These are phyloP conservation scores for Fraxinus greggii DNA, from an alignment of 305 asterid species.

Conservation along the genomic window DNA sequence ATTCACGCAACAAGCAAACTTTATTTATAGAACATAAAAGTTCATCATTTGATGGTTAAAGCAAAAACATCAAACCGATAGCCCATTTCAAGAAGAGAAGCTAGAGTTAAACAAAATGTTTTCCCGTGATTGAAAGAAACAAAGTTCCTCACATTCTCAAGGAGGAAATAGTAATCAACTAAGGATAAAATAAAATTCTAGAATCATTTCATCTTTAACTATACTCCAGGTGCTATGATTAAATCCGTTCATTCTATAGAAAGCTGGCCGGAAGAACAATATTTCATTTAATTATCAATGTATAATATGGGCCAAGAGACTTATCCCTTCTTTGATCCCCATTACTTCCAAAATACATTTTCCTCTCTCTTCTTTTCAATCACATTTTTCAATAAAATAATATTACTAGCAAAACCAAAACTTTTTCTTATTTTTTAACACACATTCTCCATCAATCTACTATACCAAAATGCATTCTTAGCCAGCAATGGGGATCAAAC, in stretches of 20 bases:
- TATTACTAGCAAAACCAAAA: not conserved
- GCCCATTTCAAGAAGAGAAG: constrained; percentile 77
- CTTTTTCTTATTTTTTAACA: no score
- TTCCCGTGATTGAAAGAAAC: constrained; percentile 68
- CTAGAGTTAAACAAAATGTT: constrained; percentile 57
- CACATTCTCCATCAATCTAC: not conserved
- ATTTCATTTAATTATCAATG: not conserved
- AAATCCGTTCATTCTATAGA: constrained; percentile 71
- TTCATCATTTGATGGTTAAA: not conserved
- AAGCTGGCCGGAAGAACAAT: constrained; percentile 41
- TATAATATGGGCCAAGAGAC: not conserved
- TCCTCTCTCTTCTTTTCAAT: not conserved
- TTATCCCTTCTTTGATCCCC: not conserved
- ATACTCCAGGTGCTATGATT: constrained; percentile 68
- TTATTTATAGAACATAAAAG: not conserved
- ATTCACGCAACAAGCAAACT: not conserved
- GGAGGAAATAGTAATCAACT: constrained; percentile 65
- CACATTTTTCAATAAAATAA: not conserved
- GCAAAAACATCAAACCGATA: constrained; percentile 47
- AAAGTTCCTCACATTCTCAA: constrained; percentile 68
- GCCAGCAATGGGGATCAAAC: not conserved
- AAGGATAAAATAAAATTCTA: constrained; percentile 63
- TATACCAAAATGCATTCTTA: not conserved
- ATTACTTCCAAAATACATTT: not conserved
- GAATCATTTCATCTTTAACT: constrained; percentile 69